A percentile compares a stretch with the other conserved stretches of the same genome.
phyloP scores from a whole-genome alignment of 495 filamentous ascomycete species.

The Penicillium robsamsonii region DNA sequence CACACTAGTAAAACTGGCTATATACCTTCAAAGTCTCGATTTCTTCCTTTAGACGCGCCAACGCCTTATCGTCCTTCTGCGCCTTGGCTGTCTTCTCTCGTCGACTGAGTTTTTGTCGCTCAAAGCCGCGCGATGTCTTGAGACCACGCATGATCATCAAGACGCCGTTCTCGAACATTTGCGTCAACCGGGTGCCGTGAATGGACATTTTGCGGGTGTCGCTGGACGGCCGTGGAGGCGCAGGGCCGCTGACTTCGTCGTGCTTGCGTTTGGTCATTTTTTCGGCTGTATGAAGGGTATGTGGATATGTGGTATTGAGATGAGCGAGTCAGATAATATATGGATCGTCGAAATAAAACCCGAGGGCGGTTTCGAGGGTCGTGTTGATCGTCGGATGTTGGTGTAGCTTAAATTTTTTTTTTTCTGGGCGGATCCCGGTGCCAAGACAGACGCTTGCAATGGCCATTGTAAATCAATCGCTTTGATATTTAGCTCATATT shows the following conservation, averaged over 20 bases:
- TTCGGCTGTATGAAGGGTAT: not conserved
- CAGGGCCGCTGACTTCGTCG: conserved; percentile 31
- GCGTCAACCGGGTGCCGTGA: conserved; percentile 43
- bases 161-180: conserved; percentile 57
- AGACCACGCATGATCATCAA: conserved; percentile 64
- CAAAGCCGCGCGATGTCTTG: conserved; percentile 80
- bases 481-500: not conserved
- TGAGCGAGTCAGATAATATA: not conserved
- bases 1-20: not conserved
- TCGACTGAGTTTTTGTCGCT: conserved; percentile 82
- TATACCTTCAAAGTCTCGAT: conserved; percentile 71
- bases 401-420: conserved; percentile 25
- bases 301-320: not conserved
- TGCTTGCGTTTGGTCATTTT: conserved; percentile 52
- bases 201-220: conserved; percentile 32
- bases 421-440: conserved; percentile 23
- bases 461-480: not conserved
- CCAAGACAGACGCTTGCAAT: conserved; percentile 24
- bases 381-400: conserved; percentile 10
- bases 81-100: conserved; percentile 64
- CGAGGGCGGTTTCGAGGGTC: not conserved
- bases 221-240: conserved; percentile 7
- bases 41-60: conserved; percentile 67
- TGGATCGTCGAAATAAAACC: not conserved
- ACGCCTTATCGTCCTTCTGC: conserved; percentile 36